phyloP scores from a whole-genome alignment of 192 early-diverging fungal genomes.

The Backusella liffmaniae region DNA sequence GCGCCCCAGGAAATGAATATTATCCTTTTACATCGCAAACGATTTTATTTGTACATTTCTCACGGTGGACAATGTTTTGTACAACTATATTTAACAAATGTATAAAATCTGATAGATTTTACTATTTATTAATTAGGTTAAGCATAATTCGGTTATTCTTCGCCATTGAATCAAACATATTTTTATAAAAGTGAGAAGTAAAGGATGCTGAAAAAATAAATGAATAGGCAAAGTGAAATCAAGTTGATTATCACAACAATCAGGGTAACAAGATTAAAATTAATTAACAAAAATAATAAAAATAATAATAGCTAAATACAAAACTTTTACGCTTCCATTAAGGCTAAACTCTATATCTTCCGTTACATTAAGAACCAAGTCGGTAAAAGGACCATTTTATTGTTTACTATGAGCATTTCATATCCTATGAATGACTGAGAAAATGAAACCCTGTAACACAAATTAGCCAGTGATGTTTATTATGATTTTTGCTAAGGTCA shows the following conservation, averaged over 20 bases:
- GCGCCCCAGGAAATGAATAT: not conserved
- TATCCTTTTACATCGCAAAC: not conserved
- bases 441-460: not conserved
- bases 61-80: constrained; percentile 1
- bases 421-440: not conserved
- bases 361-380: not conserved
- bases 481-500: constrained; percentile 2
- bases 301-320: not conserved
- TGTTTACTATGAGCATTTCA: not conserved
- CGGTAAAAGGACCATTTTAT: not conserved
- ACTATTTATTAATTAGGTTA: not conserved
- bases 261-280: not conserved
- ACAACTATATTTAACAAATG: not conserved
- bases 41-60: not conserved
- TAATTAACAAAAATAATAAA: not conserved
- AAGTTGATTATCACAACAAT: not conserved
- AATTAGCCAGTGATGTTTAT: not conserved
- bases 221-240: not conserved
- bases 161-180: not conserved
- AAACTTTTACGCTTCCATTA: not conserved
- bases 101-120: constrained; percentile 2
- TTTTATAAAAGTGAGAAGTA: not conserved
- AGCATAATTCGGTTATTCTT: not conserved
- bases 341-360: not conserved
- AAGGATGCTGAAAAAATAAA: not conserved